Conservation (phyloP, 2,329 filamentous ascomycete species). For the Neonectria ditissima region DNA sequence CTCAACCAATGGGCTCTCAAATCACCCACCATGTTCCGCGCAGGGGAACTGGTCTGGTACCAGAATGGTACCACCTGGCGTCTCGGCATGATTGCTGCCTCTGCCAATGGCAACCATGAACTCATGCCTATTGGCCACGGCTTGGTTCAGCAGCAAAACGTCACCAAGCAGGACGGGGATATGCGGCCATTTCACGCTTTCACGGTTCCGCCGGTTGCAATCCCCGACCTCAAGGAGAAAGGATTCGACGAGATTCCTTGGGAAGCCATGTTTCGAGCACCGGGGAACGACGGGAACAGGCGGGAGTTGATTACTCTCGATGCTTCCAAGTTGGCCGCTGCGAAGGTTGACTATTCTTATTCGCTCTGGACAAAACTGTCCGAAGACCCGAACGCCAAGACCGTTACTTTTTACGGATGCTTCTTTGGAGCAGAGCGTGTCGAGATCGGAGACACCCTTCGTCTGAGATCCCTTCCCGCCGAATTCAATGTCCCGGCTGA, state of each 20-base stretch:
- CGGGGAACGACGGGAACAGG: slow-evolving; percentile 51
- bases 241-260: slow-evolving; percentile 58
- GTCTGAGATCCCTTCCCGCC: slow-evolving; percentile 56
- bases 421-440: slow-evolving; percentile 65
- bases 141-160: slow-evolving; percentile 52
- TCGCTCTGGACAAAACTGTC: slow-evolving; percentile 59
- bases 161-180: slow-evolving; percentile 55
- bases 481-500: slow-evolving; percentile 51
- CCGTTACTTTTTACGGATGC: slow-evolving; percentile 57
- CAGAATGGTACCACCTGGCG: slow-evolving; percentile 61
- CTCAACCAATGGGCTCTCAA: slow-evolving; percentile 49
- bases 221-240: slow-evolving; percentile 54
- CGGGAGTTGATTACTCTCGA: slow-evolving; percentile 59
- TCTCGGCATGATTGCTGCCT: slow-evolving; percentile 57
- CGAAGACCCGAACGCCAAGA: slow-evolving; percentile 49
- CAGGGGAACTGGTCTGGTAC: slow-evolving; percentile 65
- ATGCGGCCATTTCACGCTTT: slow-evolving; percentile 65
- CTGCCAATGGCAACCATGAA: slow-evolving; percentile 48
- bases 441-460: slow-evolving; percentile 61
- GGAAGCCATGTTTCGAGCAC: slow-evolving; percentile 51
- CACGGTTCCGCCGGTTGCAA: slow-evolving; percentile 58
- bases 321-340: slow-evolving; percentile 64
- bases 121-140: slow-evolving; percentile 57
- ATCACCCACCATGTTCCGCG: slow-evolving; percentile 56
- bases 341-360: slow-evolving; percentile 61